Percentiles rank a stretch among this genome's conserved stretches.
Evolutionary conservation across 2,329 filamentous ascomycete species (phyloP).

Genomic region (Fusarium sublunatum): DNA sequence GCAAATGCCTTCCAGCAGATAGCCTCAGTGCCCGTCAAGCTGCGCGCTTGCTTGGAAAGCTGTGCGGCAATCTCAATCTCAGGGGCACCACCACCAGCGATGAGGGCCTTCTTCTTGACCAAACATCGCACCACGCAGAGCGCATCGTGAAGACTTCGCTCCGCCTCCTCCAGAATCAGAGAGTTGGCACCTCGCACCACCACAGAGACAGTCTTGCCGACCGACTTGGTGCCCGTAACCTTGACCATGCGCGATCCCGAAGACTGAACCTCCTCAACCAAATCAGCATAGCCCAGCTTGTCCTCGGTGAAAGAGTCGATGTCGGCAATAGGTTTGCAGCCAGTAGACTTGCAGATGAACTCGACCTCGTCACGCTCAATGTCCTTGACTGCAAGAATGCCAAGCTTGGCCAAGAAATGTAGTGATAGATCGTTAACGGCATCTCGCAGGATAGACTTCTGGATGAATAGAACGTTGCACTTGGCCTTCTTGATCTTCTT

Average conservation of each 20-base stretch:
- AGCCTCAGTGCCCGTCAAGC: slow-evolving; percentile 88
- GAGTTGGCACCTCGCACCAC: slow-evolving; percentile 94
- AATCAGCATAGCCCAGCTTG: slow-evolving; percentile 92
- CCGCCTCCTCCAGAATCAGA: slow-evolving; percentile 95
- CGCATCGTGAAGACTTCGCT: slow-evolving; percentile 95
- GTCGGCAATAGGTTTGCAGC: slow-evolving; percentile 98
- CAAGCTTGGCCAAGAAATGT: slow-evolving; percentile 96
- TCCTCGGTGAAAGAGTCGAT: slow-evolving; percentile 99
- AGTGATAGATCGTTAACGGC: slow-evolving; percentile 97
- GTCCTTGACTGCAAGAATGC: slow-evolving; percentile 95
- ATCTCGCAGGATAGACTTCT: slow-evolving; percentile 97
- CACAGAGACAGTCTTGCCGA: slow-evolving; percentile 91
- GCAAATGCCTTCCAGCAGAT: slow-evolving; percentile 99
- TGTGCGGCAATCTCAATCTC: slow-evolving; percentile 96
- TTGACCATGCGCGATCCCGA: slow-evolving; percentile 94
- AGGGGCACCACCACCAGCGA: slow-evolving; percentile 94
- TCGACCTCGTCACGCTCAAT: slow-evolving; percentile 99
- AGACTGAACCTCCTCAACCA: slow-evolving; percentile 91
- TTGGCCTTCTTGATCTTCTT: slow-evolving; percentile 99
- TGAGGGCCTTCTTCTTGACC: slow-evolving; percentile 99
- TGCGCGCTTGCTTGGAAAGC: slow-evolving; percentile 83
- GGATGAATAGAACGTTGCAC: slow-evolving; percentile 97
- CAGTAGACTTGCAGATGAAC: slow-evolving; percentile 98
- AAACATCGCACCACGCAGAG: slow-evolving; percentile 97
- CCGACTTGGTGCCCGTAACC: slow-evolving; percentile 87